Conservation (phyloP, 1,284 basidiomycete species). For the Puccinia coronata region DNA sequence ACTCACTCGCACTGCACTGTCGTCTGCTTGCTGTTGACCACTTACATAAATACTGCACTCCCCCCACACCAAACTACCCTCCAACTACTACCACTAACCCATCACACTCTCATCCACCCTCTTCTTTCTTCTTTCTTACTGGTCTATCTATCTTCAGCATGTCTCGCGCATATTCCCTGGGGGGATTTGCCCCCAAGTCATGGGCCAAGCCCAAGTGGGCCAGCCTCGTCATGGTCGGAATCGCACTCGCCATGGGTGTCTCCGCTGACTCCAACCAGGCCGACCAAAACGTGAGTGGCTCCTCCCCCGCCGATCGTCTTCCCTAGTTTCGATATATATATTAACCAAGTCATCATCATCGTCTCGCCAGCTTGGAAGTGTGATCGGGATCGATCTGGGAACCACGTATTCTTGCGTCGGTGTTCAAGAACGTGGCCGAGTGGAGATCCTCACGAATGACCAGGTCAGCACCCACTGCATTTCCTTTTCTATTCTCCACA, state of each 20-base stretch:
- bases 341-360: background rate
- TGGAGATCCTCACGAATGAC: slow-evolving; percentile 92
- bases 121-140: background rate
- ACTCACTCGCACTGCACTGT: no score
- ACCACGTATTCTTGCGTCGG: slow-evolving; percentile 68
- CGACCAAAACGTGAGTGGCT: slow-evolving; percentile 16
- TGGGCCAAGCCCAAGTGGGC: slow-evolving; percentile 32
- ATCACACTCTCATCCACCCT: no score
- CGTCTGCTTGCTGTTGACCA: no score
- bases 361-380: slow-evolving; percentile 51
- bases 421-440: slow-evolving; percentile 87
- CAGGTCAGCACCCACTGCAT: slow-evolving; percentile 35
- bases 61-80: no score
- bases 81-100: background rate
- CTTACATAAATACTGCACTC: no score
- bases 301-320: background rate
- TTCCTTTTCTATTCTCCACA: background rate
- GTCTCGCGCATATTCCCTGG: slow-evolving; percentile 26
- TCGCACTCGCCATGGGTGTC: slow-evolving; percentile 23
- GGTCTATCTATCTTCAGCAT: background rate
- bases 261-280: background rate
- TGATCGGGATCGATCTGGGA: slow-evolving; percentile 64
- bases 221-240: slow-evolving; percentile 35
- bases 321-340: background rate
- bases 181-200: slow-evolving; percentile 25